Conservation (phyloP, 108 stramenopile species). For the Fragilaria crotonensis region DNA sequence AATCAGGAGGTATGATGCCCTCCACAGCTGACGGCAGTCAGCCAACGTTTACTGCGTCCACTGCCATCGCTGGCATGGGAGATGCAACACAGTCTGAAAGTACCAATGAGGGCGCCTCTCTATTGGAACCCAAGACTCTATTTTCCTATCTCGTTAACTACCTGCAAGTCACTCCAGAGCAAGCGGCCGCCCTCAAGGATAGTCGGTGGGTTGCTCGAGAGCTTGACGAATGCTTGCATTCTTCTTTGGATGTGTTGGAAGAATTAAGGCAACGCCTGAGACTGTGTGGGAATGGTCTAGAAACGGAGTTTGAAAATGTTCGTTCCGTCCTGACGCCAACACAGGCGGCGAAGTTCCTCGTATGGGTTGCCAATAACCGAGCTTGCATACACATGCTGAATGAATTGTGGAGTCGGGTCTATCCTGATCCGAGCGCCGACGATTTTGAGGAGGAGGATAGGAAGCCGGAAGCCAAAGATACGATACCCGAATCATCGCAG, state of each 20-base stretch:
- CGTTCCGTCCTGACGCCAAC: slow-evolving; percentile 74
- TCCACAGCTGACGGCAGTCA: neutral
- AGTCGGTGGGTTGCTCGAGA: slow-evolving; percentile 65
- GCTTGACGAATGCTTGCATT: slow-evolving; percentile 50
- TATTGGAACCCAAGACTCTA: slow-evolving; percentile 21
- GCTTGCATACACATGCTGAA: slow-evolving; percentile 95
- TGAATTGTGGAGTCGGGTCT: slow-evolving; percentile 71
- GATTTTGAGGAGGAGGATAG: neutral
- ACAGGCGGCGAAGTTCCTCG: slow-evolving; percentile 89
- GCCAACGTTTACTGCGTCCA: neutral
- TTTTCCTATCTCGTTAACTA: slow-evolving; percentile 34
- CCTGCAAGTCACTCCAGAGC: slow-evolving; percentile 52
- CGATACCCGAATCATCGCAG: too few relatives aligned
- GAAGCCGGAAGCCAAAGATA: too few relatives aligned
- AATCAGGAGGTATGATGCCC: neutral
- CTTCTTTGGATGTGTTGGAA: slow-evolving; percentile 36
- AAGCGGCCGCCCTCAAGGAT: slow-evolving; percentile 57
- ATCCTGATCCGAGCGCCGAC: neutral
- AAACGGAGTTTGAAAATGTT: slow-evolving; percentile 75
- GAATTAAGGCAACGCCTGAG: slow-evolving; percentile 47
- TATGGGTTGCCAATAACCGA: slow-evolving; percentile 88
- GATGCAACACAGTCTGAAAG: neutral
- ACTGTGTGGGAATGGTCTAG: slow-evolving; percentile 63
- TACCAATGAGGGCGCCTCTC: neutral
- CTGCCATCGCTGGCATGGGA: neutral